Percentiles rank a stretch among this genome's conserved stretches.
Conservation (phyloP, 108 stramenopile genomes). For the Asterionellopsis glacialis region DNA sequence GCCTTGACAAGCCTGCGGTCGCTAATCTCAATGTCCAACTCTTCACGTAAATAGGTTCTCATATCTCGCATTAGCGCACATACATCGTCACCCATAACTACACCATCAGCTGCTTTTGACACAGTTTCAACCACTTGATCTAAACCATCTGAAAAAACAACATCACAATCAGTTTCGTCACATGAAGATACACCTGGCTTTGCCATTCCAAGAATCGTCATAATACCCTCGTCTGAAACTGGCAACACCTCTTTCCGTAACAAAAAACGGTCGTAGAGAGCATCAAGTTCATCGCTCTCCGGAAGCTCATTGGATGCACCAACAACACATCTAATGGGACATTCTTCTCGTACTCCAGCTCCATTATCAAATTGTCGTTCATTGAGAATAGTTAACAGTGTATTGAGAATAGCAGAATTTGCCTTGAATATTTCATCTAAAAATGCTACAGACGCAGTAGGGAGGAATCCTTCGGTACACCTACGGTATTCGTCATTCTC, state of each 20-base stretch:
- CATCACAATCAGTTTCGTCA: conserved; percentile 3
- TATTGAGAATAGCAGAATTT: conserved; percentile 71
- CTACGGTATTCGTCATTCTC: conserved; percentile 71
- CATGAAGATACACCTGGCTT: conserved; percentile 20
- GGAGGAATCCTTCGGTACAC: conserved; percentile 59
- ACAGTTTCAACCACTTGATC: conserved; percentile 26
- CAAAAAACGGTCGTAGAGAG: conserved; percentile 70
- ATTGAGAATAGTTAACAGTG: conserved; percentile 73
- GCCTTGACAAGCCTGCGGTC: conserved; percentile 67
- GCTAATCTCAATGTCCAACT: conserved; percentile 47
- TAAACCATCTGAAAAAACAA: conserved; percentile 20
- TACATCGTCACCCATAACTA: conserved; percentile 31
- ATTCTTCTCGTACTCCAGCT: conserved; percentile 39
- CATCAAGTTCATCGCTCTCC: conserved; percentile 70
- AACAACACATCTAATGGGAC: conserved; percentile 67
- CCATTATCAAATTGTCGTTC: conserved; percentile 76
- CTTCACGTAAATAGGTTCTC: conserved; percentile 44
- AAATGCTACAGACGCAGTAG: conserved; percentile 53
- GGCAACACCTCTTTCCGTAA: conserved; percentile 54
- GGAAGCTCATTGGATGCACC: conserved; percentile 77
- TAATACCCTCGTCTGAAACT: conserved; percentile 65
- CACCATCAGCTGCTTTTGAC: conserved; percentile 24
- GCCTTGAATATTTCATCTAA: conserved; percentile 80
- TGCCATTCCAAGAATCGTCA: conserved; percentile 43
- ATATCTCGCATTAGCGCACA: conserved; percentile 48